Evolutionary conservation across 495 filamentous ascomycete species (phyloP).

Genomic region (Acidiella bohemica): DNA sequence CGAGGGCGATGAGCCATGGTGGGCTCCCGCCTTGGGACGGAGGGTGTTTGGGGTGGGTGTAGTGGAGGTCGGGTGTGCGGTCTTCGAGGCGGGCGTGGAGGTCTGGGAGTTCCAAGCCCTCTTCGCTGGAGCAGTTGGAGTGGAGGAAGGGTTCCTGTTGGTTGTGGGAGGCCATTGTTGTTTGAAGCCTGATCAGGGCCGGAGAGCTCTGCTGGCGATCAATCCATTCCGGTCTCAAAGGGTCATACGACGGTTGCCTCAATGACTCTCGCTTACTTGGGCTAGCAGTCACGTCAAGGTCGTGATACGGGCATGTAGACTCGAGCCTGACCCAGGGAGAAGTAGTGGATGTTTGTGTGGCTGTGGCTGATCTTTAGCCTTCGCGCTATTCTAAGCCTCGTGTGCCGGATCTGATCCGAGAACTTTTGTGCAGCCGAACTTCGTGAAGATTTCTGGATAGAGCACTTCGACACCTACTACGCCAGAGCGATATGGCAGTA

Average conservation of each 20-base stretch:
- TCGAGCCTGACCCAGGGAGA: no score
- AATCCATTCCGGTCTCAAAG: neutral
- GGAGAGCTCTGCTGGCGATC: neutral
- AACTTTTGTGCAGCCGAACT: no score
- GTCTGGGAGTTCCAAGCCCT: conserved; percentile 3
- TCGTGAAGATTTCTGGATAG: neutral
- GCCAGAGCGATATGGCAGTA: conserved; percentile 1
- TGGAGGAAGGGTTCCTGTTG: neutral
- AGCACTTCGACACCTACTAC: no score
- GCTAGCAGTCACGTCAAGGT: no score
- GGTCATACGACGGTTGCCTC: neutral
- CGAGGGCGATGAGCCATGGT: conserved; percentile 4
- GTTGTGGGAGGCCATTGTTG: no score
- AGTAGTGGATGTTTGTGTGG: no score
- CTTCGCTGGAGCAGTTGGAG: neutral
- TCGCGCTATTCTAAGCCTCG: no score
- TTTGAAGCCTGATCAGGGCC: no score
- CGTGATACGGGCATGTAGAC: no score
- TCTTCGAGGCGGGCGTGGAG: neutral
- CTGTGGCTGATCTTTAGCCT: no score
- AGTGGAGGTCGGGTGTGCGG: conserved; percentile 1
- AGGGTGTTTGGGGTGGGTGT: neutral
- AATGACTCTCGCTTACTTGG: no score
- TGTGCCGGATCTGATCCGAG: no score
- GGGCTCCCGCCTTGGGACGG: neutral